Evolutionary conservation across 2,329 filamentous ascomycete genomes (phyloP).

Genomic region (Knufia petricola): DNA sequence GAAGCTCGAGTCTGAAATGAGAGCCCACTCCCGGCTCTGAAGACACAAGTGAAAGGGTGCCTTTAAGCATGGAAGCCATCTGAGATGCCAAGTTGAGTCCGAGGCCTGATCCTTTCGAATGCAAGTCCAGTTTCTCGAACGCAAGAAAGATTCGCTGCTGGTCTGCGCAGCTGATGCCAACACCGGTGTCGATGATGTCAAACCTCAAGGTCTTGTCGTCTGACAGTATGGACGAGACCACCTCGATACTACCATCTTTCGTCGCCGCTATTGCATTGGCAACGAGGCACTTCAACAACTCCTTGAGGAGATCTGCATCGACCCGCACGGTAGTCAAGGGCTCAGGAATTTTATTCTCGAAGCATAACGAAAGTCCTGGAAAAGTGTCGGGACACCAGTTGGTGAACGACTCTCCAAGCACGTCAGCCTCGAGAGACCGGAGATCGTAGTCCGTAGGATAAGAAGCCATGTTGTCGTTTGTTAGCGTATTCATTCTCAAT

Average conservation of each 20-base stretch:
- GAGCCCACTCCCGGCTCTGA: slow-evolving; percentile 31
- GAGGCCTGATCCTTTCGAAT: slow-evolving; percentile 34
- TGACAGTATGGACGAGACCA: slow-evolving; percentile 22
- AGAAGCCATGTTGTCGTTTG: slow-evolving; percentile 11
- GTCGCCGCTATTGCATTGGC: slow-evolving; percentile 37
- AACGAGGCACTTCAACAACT: slow-evolving; percentile 35
- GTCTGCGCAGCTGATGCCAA: slow-evolving; percentile 30
- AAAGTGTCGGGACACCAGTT: slow-evolving; percentile 26
- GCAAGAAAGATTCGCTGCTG: slow-evolving; percentile 35
- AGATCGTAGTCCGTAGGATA: slow-evolving; percentile 13
- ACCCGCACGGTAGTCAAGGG: slow-evolving; percentile 27
- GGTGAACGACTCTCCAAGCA: slow-evolving; percentile 26
- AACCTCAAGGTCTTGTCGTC: slow-evolving; percentile 28
- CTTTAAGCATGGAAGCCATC: slow-evolving; percentile 34
- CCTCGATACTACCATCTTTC: slow-evolving; percentile 28
- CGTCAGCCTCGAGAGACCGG: slow-evolving; percentile 26
- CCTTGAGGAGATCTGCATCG: slow-evolving; percentile 34
- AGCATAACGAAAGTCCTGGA: slow-evolving; percentile 26
- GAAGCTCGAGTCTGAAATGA: slow-evolving; percentile 32
- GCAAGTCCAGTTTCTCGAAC: slow-evolving; percentile 34
- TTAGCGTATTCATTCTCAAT: slow-evolving; percentile 30
- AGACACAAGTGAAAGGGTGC: slow-evolving; percentile 30
- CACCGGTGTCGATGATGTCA: slow-evolving; percentile 37
- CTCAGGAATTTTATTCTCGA: slow-evolving; percentile 26
- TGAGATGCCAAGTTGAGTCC: slow-evolving; percentile 36